phyloP scores from a whole-genome alignment of 2,329 filamentous ascomycete genomes.

The Phyllosticta ampelicida region DNA sequence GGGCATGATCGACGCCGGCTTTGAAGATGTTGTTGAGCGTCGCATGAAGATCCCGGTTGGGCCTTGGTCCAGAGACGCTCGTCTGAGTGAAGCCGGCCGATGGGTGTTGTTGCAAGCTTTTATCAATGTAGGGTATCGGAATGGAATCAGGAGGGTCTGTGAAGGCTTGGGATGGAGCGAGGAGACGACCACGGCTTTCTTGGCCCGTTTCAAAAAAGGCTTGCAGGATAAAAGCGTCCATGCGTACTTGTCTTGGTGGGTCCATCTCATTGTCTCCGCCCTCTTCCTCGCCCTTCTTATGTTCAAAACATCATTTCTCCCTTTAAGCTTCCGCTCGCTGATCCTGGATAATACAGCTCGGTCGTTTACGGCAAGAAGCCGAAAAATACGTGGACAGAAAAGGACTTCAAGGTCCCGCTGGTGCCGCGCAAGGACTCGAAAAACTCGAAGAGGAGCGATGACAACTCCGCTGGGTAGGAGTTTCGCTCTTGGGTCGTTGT shows the following conservation, averaged over 20 bases:
- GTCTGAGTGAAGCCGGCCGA: conserved; percentile 41
- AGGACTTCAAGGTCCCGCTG: too few relatives aligned
- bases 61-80: conserved; percentile 23
- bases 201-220: not conserved
- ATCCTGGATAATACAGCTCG: too few relatives aligned
- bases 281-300: not conserved
- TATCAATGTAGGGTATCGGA: not conserved
- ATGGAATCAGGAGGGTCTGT: not conserved
- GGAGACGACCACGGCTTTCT: not conserved
- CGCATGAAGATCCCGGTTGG: conserved; percentile 26
- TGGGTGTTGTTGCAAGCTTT: conserved; percentile 15
- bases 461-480: too few relatives aligned
- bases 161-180: not conserved
- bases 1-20: conserved; percentile 42
- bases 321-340: too few relatives aligned
- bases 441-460: too few relatives aligned
- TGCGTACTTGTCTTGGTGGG: not conserved
- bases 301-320: too few relatives aligned
- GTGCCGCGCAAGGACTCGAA: too few relatives aligned
- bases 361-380: too few relatives aligned
- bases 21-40: conserved; percentile 40
- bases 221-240: not conserved
- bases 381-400: too few relatives aligned
- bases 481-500: too few relatives aligned
- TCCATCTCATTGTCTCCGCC: not conserved